Evolutionary conservation across 768 basidiomycete species (phyloP), one percentile per base, ranked within the genome.

Genomic region (Mrakia blollopis): DNA sequence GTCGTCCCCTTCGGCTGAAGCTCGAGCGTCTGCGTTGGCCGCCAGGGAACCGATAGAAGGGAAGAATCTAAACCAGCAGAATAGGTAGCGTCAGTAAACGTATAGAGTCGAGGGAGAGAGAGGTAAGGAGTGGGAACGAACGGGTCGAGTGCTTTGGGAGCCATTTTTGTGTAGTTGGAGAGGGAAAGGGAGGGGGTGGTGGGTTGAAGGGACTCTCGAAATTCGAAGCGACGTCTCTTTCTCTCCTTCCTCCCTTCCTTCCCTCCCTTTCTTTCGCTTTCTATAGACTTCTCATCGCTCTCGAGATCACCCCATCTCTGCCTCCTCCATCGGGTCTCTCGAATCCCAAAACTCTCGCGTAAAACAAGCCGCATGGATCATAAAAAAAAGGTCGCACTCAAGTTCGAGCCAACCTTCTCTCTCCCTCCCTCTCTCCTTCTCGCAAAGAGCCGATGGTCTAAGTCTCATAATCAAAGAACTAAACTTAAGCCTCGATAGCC

Each of bases 21-120:
- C 77, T 52, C 81, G 78, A 75, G 88, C 88, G n/a, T 65, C 35
- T 14, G 61, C 76, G 37, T 86, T 82, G 50, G 86, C 83, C 11
- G 88, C 90, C 54, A 89, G 83, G 28, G 87, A 82, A 9, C 89
- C 88, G 57, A 91, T 88, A 32, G 86, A 82, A 16, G 89, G 90
- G 81, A 90, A 91, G 72, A 89, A 78, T 21, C 76, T 77, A 69
- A 21, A 52, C 4, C 11, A 7, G 30, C 39, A n/a, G 14, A 41
- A 41, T 14, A 50, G 11, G 2, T 18, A 11, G 44, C 10, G 10
- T 25, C 65, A 28, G 39, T 21, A 2, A 8, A 25, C 8, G 44
- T n/a, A 41, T 0, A 13, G 1, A 25, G 39, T 10, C 28, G 69
- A 28, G 23, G 1, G 23, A 11, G 32, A 16, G 50, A 44, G 28